A percentile compares a stretch with the other conserved stretches of the same genome.
phyloP scores from a whole-genome alignment of 164 flowering plant species.

The Dillenia turbinata region DNA sequence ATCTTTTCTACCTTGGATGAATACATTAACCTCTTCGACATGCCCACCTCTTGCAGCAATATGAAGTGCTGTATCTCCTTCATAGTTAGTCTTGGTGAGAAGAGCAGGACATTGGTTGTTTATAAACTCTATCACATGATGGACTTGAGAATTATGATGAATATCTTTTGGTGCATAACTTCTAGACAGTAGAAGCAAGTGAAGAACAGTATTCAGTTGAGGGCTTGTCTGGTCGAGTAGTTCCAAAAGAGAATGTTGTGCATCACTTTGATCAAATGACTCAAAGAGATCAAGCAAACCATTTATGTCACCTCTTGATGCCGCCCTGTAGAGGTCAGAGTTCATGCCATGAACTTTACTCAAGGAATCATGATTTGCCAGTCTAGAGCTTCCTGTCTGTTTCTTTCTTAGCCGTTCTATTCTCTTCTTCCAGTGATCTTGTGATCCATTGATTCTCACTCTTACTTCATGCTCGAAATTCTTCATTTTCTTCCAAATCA shows the following conservation, averaged over 20 bases:
- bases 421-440: neutral
- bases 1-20: neutral
- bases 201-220: neutral
- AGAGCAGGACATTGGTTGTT: neutral
- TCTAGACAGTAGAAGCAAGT: neutral
- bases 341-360: neutral
- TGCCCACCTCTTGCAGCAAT: neutral
- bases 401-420: neutral
- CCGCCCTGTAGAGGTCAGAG: neutral
- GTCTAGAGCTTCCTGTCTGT: neutral
- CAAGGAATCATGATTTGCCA: neutral
- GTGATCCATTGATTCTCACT: neutral
- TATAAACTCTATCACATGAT: no score
- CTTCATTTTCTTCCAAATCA: neutral
- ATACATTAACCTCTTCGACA: neutral
- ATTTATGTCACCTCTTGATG: conserved; percentile 1
- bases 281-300: neutral
- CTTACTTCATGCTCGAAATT: neutral
- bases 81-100: neutral
- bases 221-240: neutral
- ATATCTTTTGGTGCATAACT: neutral
- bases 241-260: neutral
- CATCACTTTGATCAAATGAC: no score
- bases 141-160: neutral
- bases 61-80: neutral